Evolutionary conservation across 257 asterid genomes (phyloP).

Genomic region (Rauvolfia tetraphylla): DNA sequence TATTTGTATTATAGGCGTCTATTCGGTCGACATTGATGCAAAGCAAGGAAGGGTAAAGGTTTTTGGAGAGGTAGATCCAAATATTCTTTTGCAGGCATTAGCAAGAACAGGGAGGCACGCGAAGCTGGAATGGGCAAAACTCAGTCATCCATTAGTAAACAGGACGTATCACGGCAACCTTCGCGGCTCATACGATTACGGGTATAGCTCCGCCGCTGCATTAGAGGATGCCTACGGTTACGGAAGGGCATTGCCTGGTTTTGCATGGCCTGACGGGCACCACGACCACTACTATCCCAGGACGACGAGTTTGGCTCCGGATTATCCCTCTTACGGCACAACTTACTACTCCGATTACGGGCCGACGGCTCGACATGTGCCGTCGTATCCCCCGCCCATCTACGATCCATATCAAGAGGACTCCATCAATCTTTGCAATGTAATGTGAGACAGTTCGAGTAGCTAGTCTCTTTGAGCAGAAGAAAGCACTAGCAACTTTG

Average conservation of each 20-base stretch:
- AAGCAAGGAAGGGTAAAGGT: slow-evolving; percentile 32
- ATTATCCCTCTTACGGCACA: background rate
- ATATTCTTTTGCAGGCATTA: slow-evolving; percentile 39
- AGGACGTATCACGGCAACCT: background rate
- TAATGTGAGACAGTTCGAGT: slow-evolving; percentile 6
- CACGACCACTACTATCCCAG: background rate
- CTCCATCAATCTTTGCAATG: background rate
- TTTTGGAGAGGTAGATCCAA: slow-evolving; percentile 49
- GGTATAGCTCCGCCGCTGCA: background rate
- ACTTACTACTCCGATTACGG: background rate
- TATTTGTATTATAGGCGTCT: slow-evolving; percentile 31
- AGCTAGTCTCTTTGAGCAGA: too few relatives aligned
- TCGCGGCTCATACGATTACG: background rate
- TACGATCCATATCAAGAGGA: background rate
- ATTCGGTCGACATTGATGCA: slow-evolving; percentile 34
- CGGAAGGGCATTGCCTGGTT: slow-evolving; percentile 3
- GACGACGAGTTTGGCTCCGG: background rate
- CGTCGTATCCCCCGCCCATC: background rate
- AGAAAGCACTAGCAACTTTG: too few relatives aligned
- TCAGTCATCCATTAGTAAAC: slow-evolving; percentile 35
- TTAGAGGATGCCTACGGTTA: background rate
- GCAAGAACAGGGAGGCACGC: slow-evolving; percentile 50
- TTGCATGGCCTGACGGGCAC: slow-evolving; percentile 2
- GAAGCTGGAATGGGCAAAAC: slow-evolving; percentile 35
- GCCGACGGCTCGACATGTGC: too few relatives aligned